Percentiles rank a stretch among this genome's conserved stretches.
Conservation (phyloP, 176 grass and related monocot genomes). For the Saccharum spontaneum region DNA sequence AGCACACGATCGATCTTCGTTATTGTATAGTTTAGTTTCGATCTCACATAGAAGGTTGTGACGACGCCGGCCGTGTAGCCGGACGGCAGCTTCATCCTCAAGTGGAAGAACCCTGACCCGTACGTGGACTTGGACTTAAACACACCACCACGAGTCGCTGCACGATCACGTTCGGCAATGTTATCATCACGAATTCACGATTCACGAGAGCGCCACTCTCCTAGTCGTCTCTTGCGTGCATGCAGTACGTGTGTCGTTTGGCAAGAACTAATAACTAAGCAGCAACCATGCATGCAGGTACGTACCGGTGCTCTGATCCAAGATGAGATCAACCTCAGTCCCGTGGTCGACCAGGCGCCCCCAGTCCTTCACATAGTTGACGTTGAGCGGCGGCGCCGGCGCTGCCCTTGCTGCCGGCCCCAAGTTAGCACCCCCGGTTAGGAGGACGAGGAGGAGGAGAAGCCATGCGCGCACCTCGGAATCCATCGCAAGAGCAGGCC, state of each 20-base stretch:
- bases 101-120: constrained; percentile 64
- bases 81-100: constrained; percentile 60
- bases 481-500: background rate
- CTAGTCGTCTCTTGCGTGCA: too few species aligned
- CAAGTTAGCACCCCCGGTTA: background rate
- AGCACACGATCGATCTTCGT: background rate
- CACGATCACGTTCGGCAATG: background rate
- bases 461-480: background rate
- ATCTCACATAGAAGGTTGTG: constrained; percentile 18
- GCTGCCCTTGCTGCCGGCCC: background rate
- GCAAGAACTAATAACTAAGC: background rate
- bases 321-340: background rate
- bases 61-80: constrained; percentile 70
- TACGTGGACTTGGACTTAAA: constrained; percentile 62
- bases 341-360: background rate
- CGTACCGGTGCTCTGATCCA: background rate
- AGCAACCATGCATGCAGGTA: background rate
- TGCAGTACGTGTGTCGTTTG: background rate
- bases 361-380: background rate
- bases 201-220: too few species aligned
- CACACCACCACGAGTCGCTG: constrained; percentile 37
- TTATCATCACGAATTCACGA: background rate
- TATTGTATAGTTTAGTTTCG: background rate
- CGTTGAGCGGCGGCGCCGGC: background rate
- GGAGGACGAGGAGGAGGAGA: background rate